These are phyloP conservation scores for Omphalotus olearius DNA, from an alignment of 1,284 basidiomycete species.

Conservation along the genomic window DNA sequence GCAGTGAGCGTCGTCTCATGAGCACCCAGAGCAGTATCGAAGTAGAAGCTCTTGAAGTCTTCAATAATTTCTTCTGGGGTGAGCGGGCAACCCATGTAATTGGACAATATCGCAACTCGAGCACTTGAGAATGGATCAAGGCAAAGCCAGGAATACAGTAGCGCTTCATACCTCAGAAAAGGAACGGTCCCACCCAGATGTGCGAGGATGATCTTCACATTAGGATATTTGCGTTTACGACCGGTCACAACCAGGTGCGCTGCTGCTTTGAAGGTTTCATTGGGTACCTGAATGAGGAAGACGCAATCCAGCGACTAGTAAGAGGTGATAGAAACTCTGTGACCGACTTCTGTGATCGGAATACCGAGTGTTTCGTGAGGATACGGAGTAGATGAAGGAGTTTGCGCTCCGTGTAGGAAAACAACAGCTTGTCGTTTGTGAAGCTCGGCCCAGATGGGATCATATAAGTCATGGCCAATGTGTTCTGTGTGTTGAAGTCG, in stretches of 20 bases:
- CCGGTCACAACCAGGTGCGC: conserved; percentile 69
- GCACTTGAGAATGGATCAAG: conserved; percentile 25
- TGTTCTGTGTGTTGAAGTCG: conserved; percentile 40
- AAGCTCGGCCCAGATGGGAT: conserved; percentile 64
- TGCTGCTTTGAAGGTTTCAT: conserved; percentile 76
- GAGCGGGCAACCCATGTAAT: conserved; percentile 61
- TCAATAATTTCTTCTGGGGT: conserved; percentile 55
- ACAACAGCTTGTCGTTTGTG: conserved; percentile 52
- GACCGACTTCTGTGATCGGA: conserved; percentile 59
- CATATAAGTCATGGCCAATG: conserved; percentile 57
- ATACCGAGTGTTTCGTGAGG: conserved; percentile 60
- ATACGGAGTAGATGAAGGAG: conserved; percentile 55
- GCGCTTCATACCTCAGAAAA: conserved; percentile 35
- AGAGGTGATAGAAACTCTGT: background rate
- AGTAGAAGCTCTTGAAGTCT: conserved; percentile 68
- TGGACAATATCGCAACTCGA: conserved; percentile 60
- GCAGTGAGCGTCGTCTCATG: conserved; percentile 45
- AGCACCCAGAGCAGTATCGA: conserved; percentile 62
- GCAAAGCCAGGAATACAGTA: background rate
- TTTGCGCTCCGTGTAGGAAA: conserved; percentile 68
- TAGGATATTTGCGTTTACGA: conserved; percentile 54
- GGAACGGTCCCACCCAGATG: conserved; percentile 64
- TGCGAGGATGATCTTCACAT: conserved; percentile 60
- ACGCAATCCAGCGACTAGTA: background rate
- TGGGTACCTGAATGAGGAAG: conserved; percentile 49